Conservation (phyloP, 169 alveolate species). For the Eimeria necatrix region DNA sequence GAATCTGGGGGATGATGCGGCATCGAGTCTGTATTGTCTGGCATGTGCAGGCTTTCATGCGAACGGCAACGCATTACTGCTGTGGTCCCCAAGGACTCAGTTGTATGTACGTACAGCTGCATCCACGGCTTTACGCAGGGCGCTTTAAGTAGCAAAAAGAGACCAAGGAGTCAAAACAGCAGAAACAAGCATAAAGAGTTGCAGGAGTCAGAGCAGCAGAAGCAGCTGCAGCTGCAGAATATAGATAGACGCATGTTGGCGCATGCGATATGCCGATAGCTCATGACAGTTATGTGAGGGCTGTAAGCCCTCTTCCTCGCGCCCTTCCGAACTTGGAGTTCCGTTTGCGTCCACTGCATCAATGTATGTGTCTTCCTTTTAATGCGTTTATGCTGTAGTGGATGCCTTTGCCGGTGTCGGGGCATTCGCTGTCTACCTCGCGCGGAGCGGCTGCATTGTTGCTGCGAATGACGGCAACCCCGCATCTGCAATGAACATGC, state of each 20-base stretch:
- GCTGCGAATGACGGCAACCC: constrained; percentile 95
- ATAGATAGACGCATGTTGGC: too few species aligned
- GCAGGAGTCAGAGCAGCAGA: constrained; percentile 5
- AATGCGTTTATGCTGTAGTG: constrained; percentile 72
- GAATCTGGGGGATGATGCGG: too few species aligned
- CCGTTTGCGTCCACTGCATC: too few species aligned
- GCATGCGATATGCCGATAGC: too few species aligned
- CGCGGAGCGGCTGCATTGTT: constrained; percentile 91
- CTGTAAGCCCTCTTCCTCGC: too few species aligned
- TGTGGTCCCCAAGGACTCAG: constrained; percentile 81
- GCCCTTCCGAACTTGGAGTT: too few species aligned
- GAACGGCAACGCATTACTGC: constrained; percentile 88
- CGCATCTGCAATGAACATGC: constrained; percentile 88
- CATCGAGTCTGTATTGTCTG: neutral
- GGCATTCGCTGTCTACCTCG: constrained; percentile 91
- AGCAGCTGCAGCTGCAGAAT: neutral
- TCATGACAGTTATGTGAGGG: too few species aligned
- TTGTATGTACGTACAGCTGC: constrained; percentile 80
- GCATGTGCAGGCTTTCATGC: constrained; percentile 84
- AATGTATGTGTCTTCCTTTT: too few species aligned
- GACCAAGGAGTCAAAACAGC: neutral
- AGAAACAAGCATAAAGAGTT: neutral
- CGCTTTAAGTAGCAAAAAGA: neutral
- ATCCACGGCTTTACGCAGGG: constrained; percentile 60
- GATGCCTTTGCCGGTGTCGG: constrained; percentile 96